Evolutionary conservation across 345 rosid species (phyloP).

Genomic region (Populus simonii): DNA sequence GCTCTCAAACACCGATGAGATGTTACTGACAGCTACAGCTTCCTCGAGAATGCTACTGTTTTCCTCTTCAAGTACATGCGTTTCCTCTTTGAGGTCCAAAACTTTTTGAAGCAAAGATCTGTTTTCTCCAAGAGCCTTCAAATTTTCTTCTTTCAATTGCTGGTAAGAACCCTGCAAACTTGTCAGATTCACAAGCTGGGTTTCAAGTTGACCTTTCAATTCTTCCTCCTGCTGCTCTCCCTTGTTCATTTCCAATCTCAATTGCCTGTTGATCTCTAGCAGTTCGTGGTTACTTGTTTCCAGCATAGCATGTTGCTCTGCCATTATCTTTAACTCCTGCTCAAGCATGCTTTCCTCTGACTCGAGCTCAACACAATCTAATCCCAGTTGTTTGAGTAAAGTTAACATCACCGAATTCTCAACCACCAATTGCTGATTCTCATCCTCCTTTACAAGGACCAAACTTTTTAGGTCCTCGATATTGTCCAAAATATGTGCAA

Average conservation of each 20-base stretch:
- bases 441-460: slow-evolving; percentile 48
- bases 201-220: slow-evolving; percentile 43
- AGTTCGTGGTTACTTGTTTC: slow-evolving; percentile 55
- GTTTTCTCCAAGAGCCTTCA: slow-evolving; percentile 44
- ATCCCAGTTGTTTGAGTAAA: slow-evolving; percentile 46
- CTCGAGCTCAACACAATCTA: slow-evolving; percentile 51
- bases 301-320: slow-evolving; percentile 35
- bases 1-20: slow-evolving; percentile 51
- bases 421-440: slow-evolving; percentile 55
- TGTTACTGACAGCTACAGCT: slow-evolving; percentile 42
- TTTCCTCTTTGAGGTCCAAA: slow-evolving; percentile 46
- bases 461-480: slow-evolving; percentile 56
- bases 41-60: slow-evolving; percentile 45
- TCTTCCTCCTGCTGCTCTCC: slow-evolving; percentile 40
- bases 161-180: slow-evolving; percentile 48
- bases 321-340: slow-evolving; percentile 37
- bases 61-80: slow-evolving; percentile 54
- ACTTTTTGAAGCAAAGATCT: slow-evolving; percentile 39
- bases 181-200: slow-evolving; percentile 37
- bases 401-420: slow-evolving; percentile 74
- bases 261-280: slow-evolving; percentile 50
- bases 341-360: slow-evolving; percentile 42
- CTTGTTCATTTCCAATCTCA: slow-evolving; percentile 46
- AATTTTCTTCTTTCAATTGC: slow-evolving; percentile 50
- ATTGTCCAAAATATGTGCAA: slow-evolving; percentile 49